Base-by-base conservation (phyloP, 345 rosid species). In the Conringia planisiliqua region DNA sequence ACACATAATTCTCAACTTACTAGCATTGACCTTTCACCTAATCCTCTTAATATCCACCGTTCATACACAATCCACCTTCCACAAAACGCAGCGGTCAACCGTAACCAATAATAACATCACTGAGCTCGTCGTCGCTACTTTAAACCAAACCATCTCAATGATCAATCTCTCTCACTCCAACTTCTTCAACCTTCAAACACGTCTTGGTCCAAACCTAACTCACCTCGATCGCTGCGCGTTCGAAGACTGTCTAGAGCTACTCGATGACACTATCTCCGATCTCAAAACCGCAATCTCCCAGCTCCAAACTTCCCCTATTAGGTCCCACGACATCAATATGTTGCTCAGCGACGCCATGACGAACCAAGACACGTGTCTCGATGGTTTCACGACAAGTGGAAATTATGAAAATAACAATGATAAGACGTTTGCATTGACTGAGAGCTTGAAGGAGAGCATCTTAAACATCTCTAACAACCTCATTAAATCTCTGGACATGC, bases 311-410 rank as follows among this genome's bases (percentile, higher is more conserved):
- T 29, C 62, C 4, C 32, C 32, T 50, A 7, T 17, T 47, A 36
- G 36, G 1, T 6, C 24, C 11, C 22, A 46, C 50, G 32, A 59
- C 69, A 20, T 90, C 73, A 87, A 80, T 47, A 89, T 94, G 35
- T 66, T 93, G 39, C 73, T 91, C 17, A 89, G 92, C 75, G 87
- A 75, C 13, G 89, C 97, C 52, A 89, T 91, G 85, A 91, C 97
- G 16, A 88, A 91, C 72, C 94, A 89, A 84, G 89, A 86, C 86
- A 93, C 98, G 47, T 93, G 97, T 62, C 97, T 93, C 7, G 94
- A 91, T 33, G 96, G 98, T 72, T 89, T 93, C 50, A 22, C 38
- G 22, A 14, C 32, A 10, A 51, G 33, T 40, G 44, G 0, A 58
- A 3, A 65, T 30, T 81, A 83, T 50, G 71, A 51, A 51, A 24